Base-by-base conservation (phyloP, 495 filamentous ascomycete species). In the Penicillium psychrofluorescens region DNA sequence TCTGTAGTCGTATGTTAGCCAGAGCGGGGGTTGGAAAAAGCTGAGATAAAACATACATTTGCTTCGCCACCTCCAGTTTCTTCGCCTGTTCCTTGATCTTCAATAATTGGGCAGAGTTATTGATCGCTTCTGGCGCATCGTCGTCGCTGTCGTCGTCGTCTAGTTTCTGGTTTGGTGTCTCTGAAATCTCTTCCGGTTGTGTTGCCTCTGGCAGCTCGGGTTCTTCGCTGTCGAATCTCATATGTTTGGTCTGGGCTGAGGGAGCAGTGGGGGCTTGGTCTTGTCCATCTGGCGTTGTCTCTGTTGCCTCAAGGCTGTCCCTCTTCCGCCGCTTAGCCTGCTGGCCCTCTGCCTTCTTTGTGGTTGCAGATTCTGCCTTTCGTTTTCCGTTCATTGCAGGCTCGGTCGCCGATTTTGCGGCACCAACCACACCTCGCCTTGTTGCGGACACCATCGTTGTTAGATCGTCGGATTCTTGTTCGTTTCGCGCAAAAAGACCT, bases 91-190 rank as follows among this genome's bases (percentile, higher is more conserved):
- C 55, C 44, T 62, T 70, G 8, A 70, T 62, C 41, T 61, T 64
- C 32, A 63, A 48, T 27, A 70, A 47, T 43, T 70, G 60, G 0
- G 70, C 58, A 28, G 70, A 68, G 45, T 74, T 74, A 16, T 69
- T 57, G 22, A 78, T 62, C 11, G 61, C 53, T 54, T 80, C 76
- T 6, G 75, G 75, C 12, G 74, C 76, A 50, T 79, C 74, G 37
- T 73, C 69, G 47, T 52, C 56, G 43, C 58, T 61, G 41, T 56
- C 55, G 27, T 62, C 60, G 10, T 71, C 64, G 7, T 59, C 57
- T 6, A 61, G 47, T 0, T 64, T 44, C 8, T 59, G 43, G 27
- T 40, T 39, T 32, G 53, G 40, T 34, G 41, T 45, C 39, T 57
- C 45, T 33, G 51, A 38, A 9, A 46, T 55, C 15, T 54, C 48